phyloP scores from a whole-genome alignment of 2,329 filamentous ascomycete genomes.

The Hypoxylon sp. region DNA sequence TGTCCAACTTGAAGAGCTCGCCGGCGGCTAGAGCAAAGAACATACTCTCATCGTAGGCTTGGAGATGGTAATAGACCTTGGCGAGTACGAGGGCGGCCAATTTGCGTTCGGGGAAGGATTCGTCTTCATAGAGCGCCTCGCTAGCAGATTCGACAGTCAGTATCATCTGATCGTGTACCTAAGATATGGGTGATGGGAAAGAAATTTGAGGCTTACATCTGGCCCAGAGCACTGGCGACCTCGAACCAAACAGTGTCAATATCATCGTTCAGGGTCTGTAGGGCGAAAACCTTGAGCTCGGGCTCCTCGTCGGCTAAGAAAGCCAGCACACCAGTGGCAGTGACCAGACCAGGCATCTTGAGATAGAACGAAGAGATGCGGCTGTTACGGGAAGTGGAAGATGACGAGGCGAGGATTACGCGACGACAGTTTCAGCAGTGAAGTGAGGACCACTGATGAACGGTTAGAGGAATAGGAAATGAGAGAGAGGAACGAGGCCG shows the following conservation, averaged over 20 bases:
- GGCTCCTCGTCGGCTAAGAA: slow-evolving; percentile 96
- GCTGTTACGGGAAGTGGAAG: not conserved
- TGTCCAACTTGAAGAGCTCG: slow-evolving; percentile 93
- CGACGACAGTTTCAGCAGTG: not conserved
- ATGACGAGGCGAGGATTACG: slow-evolving; percentile 5
- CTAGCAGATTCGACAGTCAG: slow-evolving; percentile 63
- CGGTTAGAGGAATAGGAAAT: not conserved
- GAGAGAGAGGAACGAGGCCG: not conserved
- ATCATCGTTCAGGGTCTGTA: slow-evolving; percentile 95
- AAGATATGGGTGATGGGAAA: not conserved
- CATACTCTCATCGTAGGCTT: slow-evolving; percentile 99
- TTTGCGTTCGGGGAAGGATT: slow-evolving; percentile 91
- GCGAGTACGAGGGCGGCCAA: slow-evolving; percentile 94
- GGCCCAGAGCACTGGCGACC: slow-evolving; percentile 89
- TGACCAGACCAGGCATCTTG: slow-evolving; percentile 92
- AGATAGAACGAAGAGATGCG: slow-evolving; percentile 2
- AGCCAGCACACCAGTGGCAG: slow-evolving; percentile 93
- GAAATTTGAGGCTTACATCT: slow-evolving; percentile 76
- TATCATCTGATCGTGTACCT: not conserved
- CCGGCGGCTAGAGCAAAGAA: slow-evolving; percentile 95
- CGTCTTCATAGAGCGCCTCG: slow-evolving; percentile 97
- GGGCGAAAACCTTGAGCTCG: slow-evolving; percentile 93
- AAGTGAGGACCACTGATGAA: slow-evolving; percentile 7
- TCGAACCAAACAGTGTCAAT: slow-evolving; percentile 99
- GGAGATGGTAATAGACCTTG: slow-evolving; percentile 98